These are phyloP conservation scores for Cladophialophora yegresii DNA, from an alignment of 2,329 filamentous ascomycete genomes.

Conservation along the genomic window DNA sequence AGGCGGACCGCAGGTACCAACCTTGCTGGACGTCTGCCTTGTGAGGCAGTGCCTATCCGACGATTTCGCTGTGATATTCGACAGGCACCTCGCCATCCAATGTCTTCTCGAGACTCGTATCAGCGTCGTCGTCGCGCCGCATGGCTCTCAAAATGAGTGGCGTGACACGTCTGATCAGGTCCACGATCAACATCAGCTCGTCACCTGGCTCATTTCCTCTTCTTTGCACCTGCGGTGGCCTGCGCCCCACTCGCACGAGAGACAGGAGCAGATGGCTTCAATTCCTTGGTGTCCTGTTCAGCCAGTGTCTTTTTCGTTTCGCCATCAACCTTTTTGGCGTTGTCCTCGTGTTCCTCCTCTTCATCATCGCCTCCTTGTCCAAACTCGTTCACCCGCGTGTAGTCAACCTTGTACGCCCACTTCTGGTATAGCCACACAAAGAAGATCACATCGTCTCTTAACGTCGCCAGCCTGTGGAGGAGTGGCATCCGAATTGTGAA, in stretches of 20 bases:
- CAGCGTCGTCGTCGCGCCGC: not conserved
- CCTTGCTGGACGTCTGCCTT: not conserved
- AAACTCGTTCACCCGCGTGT: slow-evolving; percentile 92
- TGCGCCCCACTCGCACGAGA: slow-evolving; percentile 31
- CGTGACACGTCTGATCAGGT: not conserved
- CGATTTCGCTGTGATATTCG: not conserved
- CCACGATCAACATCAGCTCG: not conserved
- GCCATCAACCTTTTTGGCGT: slow-evolving; percentile 22
- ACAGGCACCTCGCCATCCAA: not conserved
- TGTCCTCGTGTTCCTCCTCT: slow-evolving; percentile 58
- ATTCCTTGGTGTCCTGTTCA: slow-evolving; percentile 34
- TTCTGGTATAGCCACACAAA: slow-evolving; percentile 96
- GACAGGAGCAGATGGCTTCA: slow-evolving; percentile 32
- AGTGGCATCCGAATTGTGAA: slow-evolving; percentile 99
- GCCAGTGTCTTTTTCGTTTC: slow-evolving; percentile 24
- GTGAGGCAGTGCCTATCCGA: not conserved
- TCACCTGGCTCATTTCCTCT: slow-evolving; percentile 27
- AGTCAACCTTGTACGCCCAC: slow-evolving; percentile 90
- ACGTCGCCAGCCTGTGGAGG: slow-evolving; percentile 84
- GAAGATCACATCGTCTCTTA: slow-evolving; percentile 96
- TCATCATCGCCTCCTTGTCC: slow-evolving; percentile 97
- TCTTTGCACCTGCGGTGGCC: slow-evolving; percentile 31
- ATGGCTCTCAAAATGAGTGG: not conserved
- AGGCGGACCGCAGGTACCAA: not conserved
- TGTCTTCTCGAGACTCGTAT: not conserved